These are phyloP conservation scores for Salix suchowensis DNA, from an alignment of 345 rosid species.

Conservation along the genomic window DNA sequence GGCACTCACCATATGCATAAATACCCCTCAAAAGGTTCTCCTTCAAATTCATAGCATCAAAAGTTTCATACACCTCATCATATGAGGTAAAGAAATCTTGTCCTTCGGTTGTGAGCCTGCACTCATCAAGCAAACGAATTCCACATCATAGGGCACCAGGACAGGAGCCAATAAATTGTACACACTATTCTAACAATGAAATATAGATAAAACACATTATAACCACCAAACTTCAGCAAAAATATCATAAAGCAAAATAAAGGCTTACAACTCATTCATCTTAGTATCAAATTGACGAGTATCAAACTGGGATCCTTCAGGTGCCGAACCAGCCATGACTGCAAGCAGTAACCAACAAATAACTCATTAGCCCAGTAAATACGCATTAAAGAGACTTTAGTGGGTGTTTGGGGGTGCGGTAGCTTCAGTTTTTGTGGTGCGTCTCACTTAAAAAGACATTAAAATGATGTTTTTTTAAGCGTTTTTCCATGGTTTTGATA, in stretches of 20 bases:
- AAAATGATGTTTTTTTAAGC: too few species aligned
- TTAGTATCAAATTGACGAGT: slow-evolving; percentile 59
- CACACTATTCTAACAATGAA: not conserved
- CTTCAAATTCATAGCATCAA: slow-evolving; percentile 71
- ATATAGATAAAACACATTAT: not conserved
- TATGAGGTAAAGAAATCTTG: slow-evolving; percentile 64
- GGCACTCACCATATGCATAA: slow-evolving; percentile 70
- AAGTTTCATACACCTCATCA: slow-evolving; percentile 74
- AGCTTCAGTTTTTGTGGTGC: too few species aligned
- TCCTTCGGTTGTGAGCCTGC: slow-evolving; percentile 48
- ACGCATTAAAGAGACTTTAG: not conserved
- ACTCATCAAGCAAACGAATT: slow-evolving; percentile 1
- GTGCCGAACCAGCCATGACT: slow-evolving; percentile 30
- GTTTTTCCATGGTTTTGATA: too few species aligned
- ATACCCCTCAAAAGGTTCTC: slow-evolving; percentile 80
- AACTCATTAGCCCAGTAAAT: not conserved
- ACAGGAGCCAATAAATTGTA: not conserved
- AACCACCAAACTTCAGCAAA: not conserved
- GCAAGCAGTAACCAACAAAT: not conserved
- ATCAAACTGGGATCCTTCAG: slow-evolving; percentile 72
- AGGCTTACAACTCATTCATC: slow-evolving; percentile 69
- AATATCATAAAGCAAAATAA: not conserved
- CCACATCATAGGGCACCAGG: not conserved
- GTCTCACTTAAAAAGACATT: too few species aligned
- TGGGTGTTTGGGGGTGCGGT: too few species aligned